A percentile compares a stretch with the other conserved stretches of the same genome.
These are phyloP conservation scores for Cicer cuneatum DNA, from an alignment of 306 rosid species.

Conservation along the genomic window DNA sequence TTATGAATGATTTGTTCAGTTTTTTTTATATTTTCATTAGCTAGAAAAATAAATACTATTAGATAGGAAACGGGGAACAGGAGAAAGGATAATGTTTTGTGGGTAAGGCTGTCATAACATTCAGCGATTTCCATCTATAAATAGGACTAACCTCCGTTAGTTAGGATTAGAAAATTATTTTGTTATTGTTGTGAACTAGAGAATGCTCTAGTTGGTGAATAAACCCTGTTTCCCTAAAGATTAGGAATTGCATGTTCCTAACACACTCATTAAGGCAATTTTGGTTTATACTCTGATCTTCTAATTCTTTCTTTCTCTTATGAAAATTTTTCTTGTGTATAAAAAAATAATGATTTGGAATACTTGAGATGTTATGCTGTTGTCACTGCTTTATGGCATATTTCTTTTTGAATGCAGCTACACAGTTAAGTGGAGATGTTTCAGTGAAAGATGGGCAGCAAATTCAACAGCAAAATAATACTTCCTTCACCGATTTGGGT, in stretches of 20 bases:
- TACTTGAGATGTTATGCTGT: conserved; percentile 13
- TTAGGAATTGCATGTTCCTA: no score
- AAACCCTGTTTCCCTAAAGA: no score
- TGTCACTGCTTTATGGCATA: conserved; percentile 19
- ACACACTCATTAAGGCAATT: conserved; percentile 27
- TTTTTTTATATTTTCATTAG: neutral
- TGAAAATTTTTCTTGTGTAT: neutral
- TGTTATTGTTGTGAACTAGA: no score
- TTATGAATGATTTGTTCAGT: conserved; percentile 6
- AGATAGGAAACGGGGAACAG: conserved; percentile 7
- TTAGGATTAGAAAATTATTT: no score
- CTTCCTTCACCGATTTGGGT: conserved; percentile 74
- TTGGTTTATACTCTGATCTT: conserved; percentile 27
- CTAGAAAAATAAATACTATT: neutral
- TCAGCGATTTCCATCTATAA: no score
- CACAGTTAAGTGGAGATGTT: conserved; percentile 55
- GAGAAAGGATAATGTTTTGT: neutral
- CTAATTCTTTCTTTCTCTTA: conserved; percentile 34
- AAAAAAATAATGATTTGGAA: conserved; percentile 25
- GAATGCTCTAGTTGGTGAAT: no score
- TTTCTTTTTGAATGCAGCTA: conserved; percentile 46
- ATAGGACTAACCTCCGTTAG: no score
- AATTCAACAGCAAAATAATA: conserved; percentile 56
- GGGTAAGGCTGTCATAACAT: no score
- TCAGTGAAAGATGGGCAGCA: conserved; percentile 55